These are phyloP conservation scores for Theobroma cacao DNA, from an alignment of 345 rosid species.

Conservation along the genomic window DNA sequence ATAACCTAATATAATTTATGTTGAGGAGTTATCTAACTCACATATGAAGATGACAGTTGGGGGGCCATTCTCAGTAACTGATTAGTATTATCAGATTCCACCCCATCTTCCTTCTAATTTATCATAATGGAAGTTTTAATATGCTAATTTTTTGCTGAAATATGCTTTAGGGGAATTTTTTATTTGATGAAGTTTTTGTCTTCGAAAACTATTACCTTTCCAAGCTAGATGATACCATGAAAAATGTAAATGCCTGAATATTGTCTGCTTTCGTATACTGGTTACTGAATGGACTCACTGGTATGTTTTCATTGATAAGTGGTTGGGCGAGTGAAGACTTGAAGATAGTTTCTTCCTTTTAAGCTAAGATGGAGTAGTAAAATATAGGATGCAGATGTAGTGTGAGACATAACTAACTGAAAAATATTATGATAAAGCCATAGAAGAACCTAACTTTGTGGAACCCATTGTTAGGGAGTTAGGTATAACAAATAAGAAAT, in stretches of 20 bases:
- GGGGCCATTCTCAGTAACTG: background rate
- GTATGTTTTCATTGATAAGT: background rate
- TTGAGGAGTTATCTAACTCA: slow-evolving; percentile 5
- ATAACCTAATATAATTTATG: background rate
- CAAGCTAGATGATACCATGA: background rate
- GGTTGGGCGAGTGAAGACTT: background rate
- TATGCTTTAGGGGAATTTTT: background rate
- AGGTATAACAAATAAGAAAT: background rate
- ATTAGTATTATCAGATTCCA: background rate
- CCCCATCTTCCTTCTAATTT: background rate
- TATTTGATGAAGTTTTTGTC: background rate
- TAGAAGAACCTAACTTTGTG: background rate
- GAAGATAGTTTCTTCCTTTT: background rate
- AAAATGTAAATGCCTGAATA: background rate
- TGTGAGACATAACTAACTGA: background rate
- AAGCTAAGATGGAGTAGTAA: background rate
- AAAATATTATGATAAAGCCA: background rate
- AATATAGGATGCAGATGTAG: background rate
- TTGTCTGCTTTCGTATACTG: background rate
- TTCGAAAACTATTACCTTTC: background rate
- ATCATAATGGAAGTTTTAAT: background rate
- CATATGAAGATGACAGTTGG: background rate
- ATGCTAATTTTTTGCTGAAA: background rate
- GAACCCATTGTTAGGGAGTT: background rate
- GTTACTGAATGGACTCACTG: too few relatives aligned